Conservation (phyloP, 495 filamentous ascomycete genomes). For the Trichoderma virens region DNA sequence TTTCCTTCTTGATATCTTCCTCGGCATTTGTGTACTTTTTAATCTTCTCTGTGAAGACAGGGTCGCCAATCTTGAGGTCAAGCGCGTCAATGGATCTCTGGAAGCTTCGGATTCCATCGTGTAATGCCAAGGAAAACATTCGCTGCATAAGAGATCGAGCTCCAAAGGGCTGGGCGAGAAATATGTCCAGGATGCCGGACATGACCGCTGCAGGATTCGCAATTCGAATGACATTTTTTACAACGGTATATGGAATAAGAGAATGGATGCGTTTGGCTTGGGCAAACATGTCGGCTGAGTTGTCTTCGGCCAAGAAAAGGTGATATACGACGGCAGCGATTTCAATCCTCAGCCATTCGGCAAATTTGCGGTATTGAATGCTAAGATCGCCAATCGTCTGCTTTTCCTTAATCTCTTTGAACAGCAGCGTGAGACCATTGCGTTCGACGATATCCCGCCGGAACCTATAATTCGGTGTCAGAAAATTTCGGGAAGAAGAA, state of each 20-base stretch:
- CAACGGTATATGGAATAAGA: constrained; percentile 78
- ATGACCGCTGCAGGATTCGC: constrained; percentile 96
- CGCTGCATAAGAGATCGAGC: constrained; percentile 83
- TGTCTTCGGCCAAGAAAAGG: constrained; percentile 94
- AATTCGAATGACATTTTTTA: constrained; percentile 95
- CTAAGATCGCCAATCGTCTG: constrained; percentile 76
- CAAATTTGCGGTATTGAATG: constrained; percentile 95
- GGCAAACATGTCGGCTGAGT: constrained; percentile 90
- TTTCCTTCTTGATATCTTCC: constrained; percentile 62
- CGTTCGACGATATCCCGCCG: constrained; percentile 51
- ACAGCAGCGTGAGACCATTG: constrained; percentile 86
- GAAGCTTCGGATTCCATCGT: constrained; percentile 78
- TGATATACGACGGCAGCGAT: constrained; percentile 96
- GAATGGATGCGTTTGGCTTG: constrained; percentile 91
- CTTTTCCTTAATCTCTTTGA: constrained; percentile 86
- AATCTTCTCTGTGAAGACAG: constrained; percentile 72
- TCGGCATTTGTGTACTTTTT: constrained; percentile 67
- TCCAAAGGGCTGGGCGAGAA: constrained; percentile 90
- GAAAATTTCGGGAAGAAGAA: not conserved
- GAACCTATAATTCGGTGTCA: constrained; percentile 28
- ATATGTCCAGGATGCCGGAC: constrained; percentile 85
- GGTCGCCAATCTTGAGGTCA: constrained; percentile 64
- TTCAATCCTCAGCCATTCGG: constrained; percentile 96
- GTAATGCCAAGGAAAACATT: constrained; percentile 83
- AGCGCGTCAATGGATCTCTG: constrained; percentile 80